Evolutionary conservation across 345 rosid species (phyloP).

Genomic region (Populus pruinosa): DNA sequence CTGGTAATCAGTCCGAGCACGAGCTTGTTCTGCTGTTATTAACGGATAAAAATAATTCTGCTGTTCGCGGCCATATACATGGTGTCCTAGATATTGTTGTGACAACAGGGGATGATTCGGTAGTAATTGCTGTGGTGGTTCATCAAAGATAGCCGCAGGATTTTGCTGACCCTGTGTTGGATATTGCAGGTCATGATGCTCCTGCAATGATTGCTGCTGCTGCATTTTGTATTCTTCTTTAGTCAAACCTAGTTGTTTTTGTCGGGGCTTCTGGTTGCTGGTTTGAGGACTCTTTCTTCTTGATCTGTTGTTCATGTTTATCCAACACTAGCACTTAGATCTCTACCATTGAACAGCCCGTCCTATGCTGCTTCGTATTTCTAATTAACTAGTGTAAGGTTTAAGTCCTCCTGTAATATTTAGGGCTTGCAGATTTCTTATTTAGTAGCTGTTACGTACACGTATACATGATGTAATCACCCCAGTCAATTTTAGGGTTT

Average conservation of each 20-base stretch:
- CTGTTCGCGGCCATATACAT: neutral
- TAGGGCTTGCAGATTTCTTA: neutral
- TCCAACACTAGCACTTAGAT: neutral
- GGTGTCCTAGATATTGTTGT: neutral
- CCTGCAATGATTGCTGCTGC: neutral
- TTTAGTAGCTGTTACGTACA: neutral
- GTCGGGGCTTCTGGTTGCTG: neutral
- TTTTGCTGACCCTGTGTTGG: neutral
- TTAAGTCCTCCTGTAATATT: neutral
- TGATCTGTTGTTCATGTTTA: neutral
- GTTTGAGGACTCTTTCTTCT: neutral
- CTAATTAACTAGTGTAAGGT: neutral
- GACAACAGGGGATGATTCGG: neutral
- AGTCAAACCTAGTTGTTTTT: neutral
- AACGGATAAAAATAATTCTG: neutral
- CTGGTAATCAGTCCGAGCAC: neutral
- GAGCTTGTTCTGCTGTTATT: neutral
- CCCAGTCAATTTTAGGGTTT: neutral
- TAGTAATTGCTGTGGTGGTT: neutral
- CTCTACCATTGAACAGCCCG: neutral
- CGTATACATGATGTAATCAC: neutral
- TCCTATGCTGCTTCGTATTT: neutral
- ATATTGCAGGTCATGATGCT: neutral
- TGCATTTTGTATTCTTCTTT: neutral
- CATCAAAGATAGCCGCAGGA: neutral